Conservation (phyloP, 1,284 basidiomycete genomes). For the Grifola frondosa region DNA sequence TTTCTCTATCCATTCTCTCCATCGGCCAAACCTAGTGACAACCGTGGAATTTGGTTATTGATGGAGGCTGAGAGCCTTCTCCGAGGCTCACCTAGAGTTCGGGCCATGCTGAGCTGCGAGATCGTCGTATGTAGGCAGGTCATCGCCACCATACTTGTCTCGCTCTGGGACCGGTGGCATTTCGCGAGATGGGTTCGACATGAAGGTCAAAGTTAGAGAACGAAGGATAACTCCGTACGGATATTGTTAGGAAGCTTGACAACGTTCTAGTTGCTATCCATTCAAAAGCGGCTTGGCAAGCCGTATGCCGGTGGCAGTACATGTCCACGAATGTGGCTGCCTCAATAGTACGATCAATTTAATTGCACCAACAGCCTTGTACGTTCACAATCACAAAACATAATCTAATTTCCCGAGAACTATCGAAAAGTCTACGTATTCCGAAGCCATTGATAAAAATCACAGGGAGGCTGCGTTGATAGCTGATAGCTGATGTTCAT, state of each 20-base stretch:
- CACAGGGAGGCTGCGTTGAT: too few species aligned
- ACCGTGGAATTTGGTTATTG: not conserved
- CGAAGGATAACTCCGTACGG: too few species aligned
- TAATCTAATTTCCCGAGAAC: too few species aligned
- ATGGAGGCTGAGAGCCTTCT: not conserved
- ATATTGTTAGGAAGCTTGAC: too few species aligned
- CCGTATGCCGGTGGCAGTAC: too few species aligned
- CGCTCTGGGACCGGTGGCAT: constrained; percentile 45
- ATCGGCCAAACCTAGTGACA: constrained; percentile 66
- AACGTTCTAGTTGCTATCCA: too few species aligned
- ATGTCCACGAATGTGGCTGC: too few species aligned
- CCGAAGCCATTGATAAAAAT: not conserved
- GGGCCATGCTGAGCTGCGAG: constrained; percentile 69
- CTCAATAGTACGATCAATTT: too few species aligned
- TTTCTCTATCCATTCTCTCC: constrained; percentile 85
- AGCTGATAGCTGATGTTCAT: not conserved
- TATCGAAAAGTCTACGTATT: not conserved
- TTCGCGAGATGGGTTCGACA: constrained; percentile 22
- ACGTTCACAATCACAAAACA: too few species aligned
- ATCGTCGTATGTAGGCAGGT: constrained; percentile 75
- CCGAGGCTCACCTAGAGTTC: constrained; percentile 62
- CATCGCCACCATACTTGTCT: constrained; percentile 56
- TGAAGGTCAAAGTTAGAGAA: constrained; percentile 13
- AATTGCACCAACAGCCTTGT: too few species aligned
- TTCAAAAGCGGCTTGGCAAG: too few species aligned